Evolutionary conservation across 345 rosid species (phyloP), one percentile per base, ranked within the genome.

Genomic region (Eucalyptus paniculata): DNA sequence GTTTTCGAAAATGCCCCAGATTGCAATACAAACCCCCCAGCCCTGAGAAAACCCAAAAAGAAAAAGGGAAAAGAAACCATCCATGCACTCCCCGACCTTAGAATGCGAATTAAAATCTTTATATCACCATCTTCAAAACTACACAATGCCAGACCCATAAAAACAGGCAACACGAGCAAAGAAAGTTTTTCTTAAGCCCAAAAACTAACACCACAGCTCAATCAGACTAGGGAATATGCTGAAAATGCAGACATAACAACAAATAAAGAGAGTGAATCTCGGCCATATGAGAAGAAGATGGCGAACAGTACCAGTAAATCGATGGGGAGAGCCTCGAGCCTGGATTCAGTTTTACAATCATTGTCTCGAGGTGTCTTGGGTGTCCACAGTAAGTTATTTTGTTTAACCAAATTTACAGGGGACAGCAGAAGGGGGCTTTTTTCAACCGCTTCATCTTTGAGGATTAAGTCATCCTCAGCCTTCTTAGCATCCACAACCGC

Each of bases 271-370:
- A 40, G 47, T 13, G 15, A 37, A 77, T 21, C 47, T 77, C 47
- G 9, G 2, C 24, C 47, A 77, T 6, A 40, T 40, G 47, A 21
- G 82, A 72, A 72, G 82, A 72, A 37, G 82, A 72, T 37, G 42
- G 28, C 12, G 12, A 77, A 54, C 28, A 50, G 87, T 95, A 97
- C 99, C 99, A 97, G 92, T 88, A 97, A 86, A 89, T 97, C 99
- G 95, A 95, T 94, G 67, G 98, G 98, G 87, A 97, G 99, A 91
- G 96, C 93, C 88, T 97, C 99, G 3, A 97, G 94, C 90, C 93
- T 91, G 53, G 99, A 97, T 51, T 95, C 99, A 6, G 95, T 95
- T 26, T 92, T 91, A 42, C 92, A 92, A 50, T 92, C 93, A 37
- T 93, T 95, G 88, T 88, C 87, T 30, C 92, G 94, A 12, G 99